Evolutionary conservation across 495 filamentous ascomycete genomes (phyloP).

Genomic region (Aspergillus ostianus): DNA sequence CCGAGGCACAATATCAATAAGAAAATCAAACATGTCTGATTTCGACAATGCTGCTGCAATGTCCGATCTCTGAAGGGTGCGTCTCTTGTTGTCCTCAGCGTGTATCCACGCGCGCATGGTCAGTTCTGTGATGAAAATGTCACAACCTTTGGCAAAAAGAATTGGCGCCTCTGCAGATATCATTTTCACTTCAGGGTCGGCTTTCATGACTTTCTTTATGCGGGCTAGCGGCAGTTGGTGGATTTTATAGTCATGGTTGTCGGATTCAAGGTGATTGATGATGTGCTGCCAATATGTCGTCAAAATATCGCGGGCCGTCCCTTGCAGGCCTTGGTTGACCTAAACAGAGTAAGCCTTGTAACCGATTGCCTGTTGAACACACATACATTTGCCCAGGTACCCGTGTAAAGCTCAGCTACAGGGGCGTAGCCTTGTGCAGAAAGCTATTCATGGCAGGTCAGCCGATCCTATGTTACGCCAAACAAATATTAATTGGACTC

Average conservation of each 20-base stretch:
- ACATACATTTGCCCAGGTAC: slow-evolving; percentile 90
- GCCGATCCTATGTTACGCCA: slow-evolving; percentile 4
- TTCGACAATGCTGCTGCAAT: slow-evolving; percentile 94
- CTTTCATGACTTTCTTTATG: slow-evolving; percentile 99
- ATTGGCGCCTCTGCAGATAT: slow-evolving; percentile 98
- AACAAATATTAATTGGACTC: not conserved
- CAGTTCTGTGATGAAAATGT: slow-evolving; percentile 98
- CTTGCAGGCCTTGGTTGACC: slow-evolving; percentile 94
- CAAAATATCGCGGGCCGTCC: slow-evolving; percentile 91
- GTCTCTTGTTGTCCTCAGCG: slow-evolving; percentile 96
- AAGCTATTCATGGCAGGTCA: slow-evolving; percentile 46
- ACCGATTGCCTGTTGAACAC: slow-evolving; percentile 4
- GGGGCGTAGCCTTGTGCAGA: slow-evolving; percentile 78
- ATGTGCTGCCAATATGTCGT: slow-evolving; percentile 99
- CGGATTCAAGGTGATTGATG: slow-evolving; percentile 89
- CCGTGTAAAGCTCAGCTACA: slow-evolving; percentile 82
- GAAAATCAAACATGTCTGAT: slow-evolving; percentile 99
- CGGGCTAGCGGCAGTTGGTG: slow-evolving; percentile 93
- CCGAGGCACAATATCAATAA: slow-evolving; percentile 97
- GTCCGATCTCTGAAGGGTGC: slow-evolving; percentile 91
- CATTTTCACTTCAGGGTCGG: slow-evolving; percentile 99
- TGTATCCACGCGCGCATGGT: slow-evolving; percentile 99
- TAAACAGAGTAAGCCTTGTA: slow-evolving; percentile 33
- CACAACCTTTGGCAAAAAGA: slow-evolving; percentile 96
- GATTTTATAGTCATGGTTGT: slow-evolving; percentile 96